Percentiles rank a stretch among this genome's conserved stretches.
Conservation (phyloP, 2,329 filamentous ascomycete species). For the Fusarium temperatum region DNA sequence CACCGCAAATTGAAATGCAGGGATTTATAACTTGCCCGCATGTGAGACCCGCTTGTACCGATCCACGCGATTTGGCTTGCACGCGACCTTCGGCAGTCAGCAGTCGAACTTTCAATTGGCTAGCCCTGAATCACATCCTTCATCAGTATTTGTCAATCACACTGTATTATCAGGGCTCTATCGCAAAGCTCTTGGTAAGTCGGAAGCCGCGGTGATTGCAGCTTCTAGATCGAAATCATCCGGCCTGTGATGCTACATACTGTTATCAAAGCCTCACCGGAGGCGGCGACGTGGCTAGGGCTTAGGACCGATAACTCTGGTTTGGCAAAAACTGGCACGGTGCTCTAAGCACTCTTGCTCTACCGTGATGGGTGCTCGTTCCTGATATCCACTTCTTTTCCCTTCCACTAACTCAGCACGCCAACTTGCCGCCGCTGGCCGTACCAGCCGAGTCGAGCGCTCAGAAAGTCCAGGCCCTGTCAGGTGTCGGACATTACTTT, state of each 20-base stretch:
- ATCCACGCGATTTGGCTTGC: conserved; percentile 42
- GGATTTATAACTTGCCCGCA: conserved; percentile 36
- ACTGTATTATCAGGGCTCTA: neutral
- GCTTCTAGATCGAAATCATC: neutral
- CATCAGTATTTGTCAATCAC: neutral
- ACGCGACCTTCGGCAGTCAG: conserved; percentile 43
- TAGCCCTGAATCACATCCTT: conserved; percentile 1
- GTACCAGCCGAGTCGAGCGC: conserved; percentile 29
- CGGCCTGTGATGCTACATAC: conserved; percentile 1
- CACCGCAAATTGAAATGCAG: conserved; percentile 39
- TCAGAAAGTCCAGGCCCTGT: conserved; percentile 34
- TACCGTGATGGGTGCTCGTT: conserved; percentile 27
- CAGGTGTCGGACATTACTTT: conserved; percentile 41
- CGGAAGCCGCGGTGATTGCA: neutral
- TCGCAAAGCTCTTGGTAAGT: neutral
- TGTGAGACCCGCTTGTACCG: conserved; percentile 36
- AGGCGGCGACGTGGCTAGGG: conserved; percentile 29
- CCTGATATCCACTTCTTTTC: conserved; percentile 35
- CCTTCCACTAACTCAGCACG: conserved; percentile 30
- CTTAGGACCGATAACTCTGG: conserved; percentile 34
- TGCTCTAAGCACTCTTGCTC: conserved; percentile 19
- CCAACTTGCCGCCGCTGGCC: conserved; percentile 41
- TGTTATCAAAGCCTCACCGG: conserved; percentile 27
- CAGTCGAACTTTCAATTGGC: conserved; percentile 12
- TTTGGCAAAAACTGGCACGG: conserved; percentile 23